These are phyloP conservation scores for Tulasnella sp. DNA, from an alignment of 768 basidiomycete genomes.

Conservation along the genomic window DNA sequence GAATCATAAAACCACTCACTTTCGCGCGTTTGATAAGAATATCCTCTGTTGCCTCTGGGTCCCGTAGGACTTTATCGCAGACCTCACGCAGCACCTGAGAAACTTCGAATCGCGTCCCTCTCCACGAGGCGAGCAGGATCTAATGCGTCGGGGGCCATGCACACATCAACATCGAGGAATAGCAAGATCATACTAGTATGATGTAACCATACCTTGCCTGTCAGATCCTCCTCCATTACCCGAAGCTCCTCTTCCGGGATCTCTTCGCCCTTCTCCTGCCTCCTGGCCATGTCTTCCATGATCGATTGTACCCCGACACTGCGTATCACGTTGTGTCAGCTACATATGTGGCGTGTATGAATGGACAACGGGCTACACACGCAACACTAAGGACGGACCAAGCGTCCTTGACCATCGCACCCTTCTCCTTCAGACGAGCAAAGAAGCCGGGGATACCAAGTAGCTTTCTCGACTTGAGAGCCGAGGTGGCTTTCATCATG, in stretches of 20 bases:
- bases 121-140: conserved; percentile 96
- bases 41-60: conserved; percentile 58
- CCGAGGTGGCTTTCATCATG: conserved; percentile 84
- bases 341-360: background rate
- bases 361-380: conserved; percentile 37
- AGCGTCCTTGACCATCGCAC: conserved; percentile 84
- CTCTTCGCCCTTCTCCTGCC: conserved; percentile 75
- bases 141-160: conserved; percentile 23
- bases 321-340: background rate
- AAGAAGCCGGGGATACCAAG: conserved; percentile 89
- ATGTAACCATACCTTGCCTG: conserved; percentile 57
- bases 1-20: conserved; percentile 31
- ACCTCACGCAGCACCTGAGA: conserved; percentile 81
- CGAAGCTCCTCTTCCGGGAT: conserved; percentile 74
- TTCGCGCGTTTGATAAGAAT: conserved; percentile 76
- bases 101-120: conserved; percentile 92
- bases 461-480: conserved; percentile 83
- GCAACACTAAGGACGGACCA: conserved; percentile 96
- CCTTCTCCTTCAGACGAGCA: conserved; percentile 90
- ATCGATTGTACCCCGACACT: conserved; percentile 66
- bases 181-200: background rate
- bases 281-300: conserved; percentile 86
- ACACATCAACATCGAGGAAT: background rate
- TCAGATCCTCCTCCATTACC: conserved; percentile 84
- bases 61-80: conserved; percentile 76